These are phyloP conservation scores for Kurtzmaniella quercitrusa DNA, from an alignment of 1,139 yeast genomes.

Conservation along the genomic window DNA sequence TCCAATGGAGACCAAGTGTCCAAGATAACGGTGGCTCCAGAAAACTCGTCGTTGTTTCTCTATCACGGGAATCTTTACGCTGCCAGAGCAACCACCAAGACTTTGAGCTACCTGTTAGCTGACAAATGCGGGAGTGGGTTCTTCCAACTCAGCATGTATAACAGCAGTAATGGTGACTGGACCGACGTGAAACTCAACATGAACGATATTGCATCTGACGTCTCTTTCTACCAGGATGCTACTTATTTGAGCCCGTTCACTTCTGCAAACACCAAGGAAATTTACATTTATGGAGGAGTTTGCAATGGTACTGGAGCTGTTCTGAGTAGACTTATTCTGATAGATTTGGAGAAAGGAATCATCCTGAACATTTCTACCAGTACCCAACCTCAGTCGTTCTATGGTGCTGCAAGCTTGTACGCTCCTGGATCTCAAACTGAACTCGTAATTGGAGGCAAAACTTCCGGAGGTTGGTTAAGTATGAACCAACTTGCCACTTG, in stretches of 20 bases:
- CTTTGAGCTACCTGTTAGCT: background rate
- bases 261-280: constrained; percentile 14
- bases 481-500: constrained; percentile 47
- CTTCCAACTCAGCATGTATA: constrained; percentile 22
- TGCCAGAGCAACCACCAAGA: constrained; percentile 9
- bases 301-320: constrained; percentile 17
- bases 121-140: constrained; percentile 29
- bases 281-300: constrained; percentile 40
- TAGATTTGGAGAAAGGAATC: constrained; percentile 20
- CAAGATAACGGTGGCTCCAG: constrained; percentile 28
- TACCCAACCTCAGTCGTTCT: constrained; percentile 41
- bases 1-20: constrained; percentile 18
- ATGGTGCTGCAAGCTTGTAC: constrained; percentile 35
- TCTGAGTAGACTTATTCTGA: constrained; percentile 30
- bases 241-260: constrained; percentile 26
- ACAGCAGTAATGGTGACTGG: constrained; percentile 21
- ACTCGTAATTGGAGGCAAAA: constrained; percentile 40
- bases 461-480: constrained; percentile 37
- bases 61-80: constrained; percentile 30
- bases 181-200: constrained; percentile 11
- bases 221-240: constrained; percentile 26
- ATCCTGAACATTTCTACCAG: constrained; percentile 37
- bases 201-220: constrained; percentile 23
- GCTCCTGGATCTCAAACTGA: constrained; percentile 39
- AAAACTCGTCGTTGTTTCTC: constrained; percentile 28